A percentile compares a stretch with the other conserved stretches of the same genome.
Evolutionary conservation across 139 green algal species (phyloP).

Genomic region (Tetradesmus obliquus): DNA sequence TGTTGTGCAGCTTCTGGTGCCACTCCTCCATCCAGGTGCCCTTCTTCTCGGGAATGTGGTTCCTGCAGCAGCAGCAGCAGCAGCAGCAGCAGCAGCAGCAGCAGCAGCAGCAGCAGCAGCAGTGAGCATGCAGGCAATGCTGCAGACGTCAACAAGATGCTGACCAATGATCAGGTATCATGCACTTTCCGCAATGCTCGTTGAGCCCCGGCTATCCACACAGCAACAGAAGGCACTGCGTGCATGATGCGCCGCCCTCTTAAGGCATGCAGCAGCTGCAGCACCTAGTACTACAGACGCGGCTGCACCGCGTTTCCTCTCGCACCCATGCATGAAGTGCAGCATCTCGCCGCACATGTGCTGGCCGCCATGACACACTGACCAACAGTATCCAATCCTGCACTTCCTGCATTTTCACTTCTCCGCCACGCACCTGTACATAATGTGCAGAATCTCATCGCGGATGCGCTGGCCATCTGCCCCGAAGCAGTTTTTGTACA

Average conservation of each 20-base stretch:
- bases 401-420: no score
- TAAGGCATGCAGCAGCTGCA: not conserved
- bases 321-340: conserved; percentile 72
- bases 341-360: conserved; percentile 98
- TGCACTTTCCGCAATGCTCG: no score
- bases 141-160: not conserved
- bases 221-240: no score
- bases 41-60: conserved; percentile 66
- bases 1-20: conserved; percentile 99
- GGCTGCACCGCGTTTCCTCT: not conserved
- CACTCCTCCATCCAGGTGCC: conserved; percentile 98
- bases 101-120: not conserved
- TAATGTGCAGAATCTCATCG: conserved; percentile 98
- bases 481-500: conserved; percentile 51
- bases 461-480: conserved; percentile 96
- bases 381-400: no score
- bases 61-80: conserved; percentile 42
- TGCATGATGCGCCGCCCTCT: no score
- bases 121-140: not conserved
- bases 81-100: not conserved
- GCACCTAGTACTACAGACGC: no score
- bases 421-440: no score
- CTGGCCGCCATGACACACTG: conserved; percentile 69
- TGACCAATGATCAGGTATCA: no score
- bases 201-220: no score